Evolutionary conservation across 805 yeast genomes (phyloP), one percentile per base, ranked within the genome.

Genomic region (Barnettozyma vustinii): DNA sequence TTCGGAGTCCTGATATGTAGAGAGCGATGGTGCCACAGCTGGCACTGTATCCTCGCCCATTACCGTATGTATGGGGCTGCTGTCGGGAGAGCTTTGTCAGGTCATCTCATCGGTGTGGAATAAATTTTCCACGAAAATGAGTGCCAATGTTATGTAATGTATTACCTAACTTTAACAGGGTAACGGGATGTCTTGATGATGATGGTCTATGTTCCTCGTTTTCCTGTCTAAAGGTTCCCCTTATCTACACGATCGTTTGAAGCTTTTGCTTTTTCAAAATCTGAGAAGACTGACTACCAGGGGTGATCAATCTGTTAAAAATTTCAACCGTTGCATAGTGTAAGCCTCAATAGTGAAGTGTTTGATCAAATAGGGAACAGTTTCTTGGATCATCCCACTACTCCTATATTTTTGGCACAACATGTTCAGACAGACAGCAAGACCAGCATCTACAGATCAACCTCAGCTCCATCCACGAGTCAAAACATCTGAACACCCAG

Each of bases 1-100:
- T 0, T 67, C 66, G 32, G 81, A 89, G 51, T 82, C 86, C 54
- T 88, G 89, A 30, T 77, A 75, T 0, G 95, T 81, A 1, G 96
- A 86, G 5, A 90, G 69, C 1, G 80, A 80, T 0, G 96, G 94
- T 0, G 95, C 87, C 3, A 70, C 75, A 13, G 57, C 52, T 8
- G 36, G 49, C 8, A 41, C 39, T 1, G 37, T 6, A 1, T 45
- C 44, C 10, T 42, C 45, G 23, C 51, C 45, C 48, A 48, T 42
- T 21, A 2, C 37, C 33, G 26, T n/a, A n/a, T 21, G 10, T 39
- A 13, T 18, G 33, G 33, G 25, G 8, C 33, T 30, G 4, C 16
- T 30, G 15, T 15, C 2, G 2, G 12, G 12, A 9, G 12, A 30
- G 33, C n/a, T 5, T 15, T 15, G 33, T 27, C 33, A 12, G 12